Evolutionary conservation across 495 filamentous ascomycete species (phyloP).

Genomic region (Xylaria scruposa): DNA sequence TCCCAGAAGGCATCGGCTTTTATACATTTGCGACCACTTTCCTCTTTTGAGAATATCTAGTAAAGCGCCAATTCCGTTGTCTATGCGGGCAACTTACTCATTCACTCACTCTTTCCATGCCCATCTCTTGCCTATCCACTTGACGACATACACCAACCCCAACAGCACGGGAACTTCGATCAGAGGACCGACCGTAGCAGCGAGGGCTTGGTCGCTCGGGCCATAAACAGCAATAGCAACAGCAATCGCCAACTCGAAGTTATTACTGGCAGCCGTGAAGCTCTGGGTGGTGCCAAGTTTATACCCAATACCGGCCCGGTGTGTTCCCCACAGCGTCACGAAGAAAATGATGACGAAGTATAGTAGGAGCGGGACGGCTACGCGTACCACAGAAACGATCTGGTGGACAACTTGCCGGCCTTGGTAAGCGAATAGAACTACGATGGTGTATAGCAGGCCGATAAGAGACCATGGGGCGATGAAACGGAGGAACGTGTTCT

Average conservation of each 20-base stretch:
- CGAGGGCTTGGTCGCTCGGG: slow-evolving; percentile 82
- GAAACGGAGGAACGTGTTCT: slow-evolving; percentile 71
- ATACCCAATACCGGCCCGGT: slow-evolving; percentile 76
- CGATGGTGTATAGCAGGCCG: slow-evolving; percentile 84
- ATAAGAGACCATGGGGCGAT: slow-evolving; percentile 77
- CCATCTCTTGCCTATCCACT: slow-evolving; percentile 60
- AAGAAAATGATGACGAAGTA: slow-evolving; percentile 82
- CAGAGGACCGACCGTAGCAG: slow-evolving; percentile 88
- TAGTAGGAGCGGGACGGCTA: slow-evolving; percentile 78
- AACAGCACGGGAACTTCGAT: slow-evolving; percentile 91
- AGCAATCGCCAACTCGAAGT: slow-evolving; percentile 93
- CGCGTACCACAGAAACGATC: slow-evolving; percentile 80
- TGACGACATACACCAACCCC: slow-evolving; percentile 78
- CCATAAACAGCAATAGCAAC: slow-evolving; percentile 89
- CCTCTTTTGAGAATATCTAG: neutral
- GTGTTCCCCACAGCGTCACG: slow-evolving; percentile 63
- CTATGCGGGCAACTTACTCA: neutral
- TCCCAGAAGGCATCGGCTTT: neutral
- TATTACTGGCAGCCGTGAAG: slow-evolving; percentile 94
- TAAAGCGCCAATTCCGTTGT: neutral
- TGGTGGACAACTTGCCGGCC: slow-evolving; percentile 81
- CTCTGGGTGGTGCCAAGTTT: slow-evolving; percentile 77
- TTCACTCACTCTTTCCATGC: slow-evolving; percentile 60
- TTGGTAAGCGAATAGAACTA: slow-evolving; percentile 85
- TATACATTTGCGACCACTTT: neutral